Conservation (phyloP, 768 basidiomycete species). For the Exidia glandulosa region DNA sequence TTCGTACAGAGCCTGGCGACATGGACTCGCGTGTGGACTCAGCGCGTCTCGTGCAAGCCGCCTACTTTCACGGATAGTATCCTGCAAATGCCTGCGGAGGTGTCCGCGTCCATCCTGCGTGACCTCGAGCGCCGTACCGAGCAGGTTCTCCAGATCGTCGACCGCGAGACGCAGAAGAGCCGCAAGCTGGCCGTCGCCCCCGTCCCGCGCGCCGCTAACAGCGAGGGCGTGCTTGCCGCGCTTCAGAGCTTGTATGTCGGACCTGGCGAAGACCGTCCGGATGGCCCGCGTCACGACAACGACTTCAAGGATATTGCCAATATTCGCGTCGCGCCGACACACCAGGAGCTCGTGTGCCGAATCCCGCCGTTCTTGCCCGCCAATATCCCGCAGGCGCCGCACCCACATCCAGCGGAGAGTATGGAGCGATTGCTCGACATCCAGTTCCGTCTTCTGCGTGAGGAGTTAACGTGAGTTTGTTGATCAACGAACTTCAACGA, state of each 20-base stretch:
- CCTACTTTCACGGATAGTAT: constrained; percentile 36
- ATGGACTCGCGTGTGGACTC: constrained; percentile 41
- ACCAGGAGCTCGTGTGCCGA: constrained; percentile 45
- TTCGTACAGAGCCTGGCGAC: constrained; percentile 31
- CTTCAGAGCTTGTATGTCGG: constrained; percentile 36
- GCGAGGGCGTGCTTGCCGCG: constrained; percentile 29
- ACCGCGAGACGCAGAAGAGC: constrained; percentile 35
- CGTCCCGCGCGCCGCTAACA: constrained; percentile 1
- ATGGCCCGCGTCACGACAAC: constrained; percentile 58
- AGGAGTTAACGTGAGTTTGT: constrained; percentile 49
- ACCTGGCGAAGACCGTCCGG: constrained; percentile 38
- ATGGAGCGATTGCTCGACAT: constrained; percentile 62
- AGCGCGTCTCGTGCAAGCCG: constrained; percentile 25
- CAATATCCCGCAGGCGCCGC: constrained; percentile 48
- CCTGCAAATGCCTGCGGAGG: constrained; percentile 15
- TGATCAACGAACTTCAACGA: too few species aligned
- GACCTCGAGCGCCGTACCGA: constrained; percentile 24
- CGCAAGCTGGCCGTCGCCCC: constrained; percentile 1
- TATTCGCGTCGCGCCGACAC: constrained; percentile 62
- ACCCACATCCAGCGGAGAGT: constrained; percentile 42
- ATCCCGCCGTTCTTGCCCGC: constrained; percentile 49
- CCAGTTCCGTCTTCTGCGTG: constrained; percentile 63
- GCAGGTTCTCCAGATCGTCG: constrained; percentile 30
- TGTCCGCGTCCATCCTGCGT: constrained; percentile 27
- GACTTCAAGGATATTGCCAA: constrained; percentile 43